A percentile compares a stretch with the other conserved stretches of the same genome.
Conservation (phyloP, 2,329 filamentous ascomycete genomes). For the Thermoascus crustaceus region DNA sequence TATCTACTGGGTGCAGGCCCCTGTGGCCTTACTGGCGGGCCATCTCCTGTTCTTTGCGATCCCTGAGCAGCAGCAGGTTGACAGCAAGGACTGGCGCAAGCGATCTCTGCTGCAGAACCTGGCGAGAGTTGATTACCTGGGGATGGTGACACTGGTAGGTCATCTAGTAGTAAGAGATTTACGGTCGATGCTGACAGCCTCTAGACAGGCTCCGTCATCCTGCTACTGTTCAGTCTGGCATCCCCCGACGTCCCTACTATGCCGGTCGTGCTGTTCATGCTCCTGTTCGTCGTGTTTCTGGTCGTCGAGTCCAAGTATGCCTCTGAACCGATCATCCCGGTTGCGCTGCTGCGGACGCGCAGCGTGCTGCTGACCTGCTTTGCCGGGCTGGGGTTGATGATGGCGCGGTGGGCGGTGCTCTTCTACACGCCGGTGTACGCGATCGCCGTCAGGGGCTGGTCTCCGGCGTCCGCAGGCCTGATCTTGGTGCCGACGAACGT, state of each 20-base stretch:
- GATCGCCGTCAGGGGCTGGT: slow-evolving; percentile 63
- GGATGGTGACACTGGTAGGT: slow-evolving; percentile 57
- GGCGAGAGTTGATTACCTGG: slow-evolving; percentile 63
- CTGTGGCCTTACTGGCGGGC: slow-evolving; percentile 54
- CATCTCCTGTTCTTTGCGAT: slow-evolving; percentile 57
- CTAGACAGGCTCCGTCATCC: slow-evolving; percentile 55
- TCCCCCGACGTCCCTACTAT: slow-evolving; percentile 53
- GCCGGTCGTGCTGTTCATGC: slow-evolving; percentile 53
- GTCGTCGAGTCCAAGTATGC: slow-evolving; percentile 57
- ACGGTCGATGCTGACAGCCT: slow-evolving; percentile 4
- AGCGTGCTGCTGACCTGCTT: slow-evolving; percentile 66
- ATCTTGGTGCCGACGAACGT: slow-evolving; percentile 74
- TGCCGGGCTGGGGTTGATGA: slow-evolving; percentile 69
- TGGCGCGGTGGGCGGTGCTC: slow-evolving; percentile 68
- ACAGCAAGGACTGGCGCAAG: slow-evolving; percentile 30
- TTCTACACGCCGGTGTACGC: slow-evolving; percentile 77
- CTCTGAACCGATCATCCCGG: slow-evolving; percentile 64
- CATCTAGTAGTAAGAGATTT: neutral
- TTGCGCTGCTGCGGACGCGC: slow-evolving; percentile 60
- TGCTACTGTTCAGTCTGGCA: slow-evolving; percentile 64
- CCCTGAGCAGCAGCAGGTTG: slow-evolving; percentile 40
- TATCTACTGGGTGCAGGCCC: slow-evolving; percentile 65
- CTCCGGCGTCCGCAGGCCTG: slow-evolving; percentile 61
- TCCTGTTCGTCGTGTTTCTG: slow-evolving; percentile 50
- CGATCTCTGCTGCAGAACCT: slow-evolving; percentile 46